These are phyloP conservation scores for Lentinus tigrinus DNA, from an alignment of 768 basidiomycete genomes.

Conservation along the genomic window DNA sequence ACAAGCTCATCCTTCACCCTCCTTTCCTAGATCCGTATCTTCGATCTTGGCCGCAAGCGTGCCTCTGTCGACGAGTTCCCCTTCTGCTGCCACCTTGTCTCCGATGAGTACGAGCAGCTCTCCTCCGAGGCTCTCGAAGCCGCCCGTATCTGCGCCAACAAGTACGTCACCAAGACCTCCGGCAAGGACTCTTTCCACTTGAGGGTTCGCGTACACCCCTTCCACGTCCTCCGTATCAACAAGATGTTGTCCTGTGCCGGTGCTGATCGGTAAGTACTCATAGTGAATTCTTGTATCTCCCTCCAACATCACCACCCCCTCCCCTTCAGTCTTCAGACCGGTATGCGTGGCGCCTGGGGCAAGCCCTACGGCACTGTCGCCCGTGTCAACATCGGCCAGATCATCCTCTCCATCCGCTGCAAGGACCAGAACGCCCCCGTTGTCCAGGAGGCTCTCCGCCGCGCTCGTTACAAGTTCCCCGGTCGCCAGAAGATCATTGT, in stretches of 20 bases:
- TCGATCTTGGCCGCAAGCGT: constrained; percentile 93
- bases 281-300: not conserved
- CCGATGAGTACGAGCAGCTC: constrained; percentile 97
- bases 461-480: constrained; percentile 99
- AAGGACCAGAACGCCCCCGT: constrained; percentile 86
- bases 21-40: constrained; percentile 88
- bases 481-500: constrained; percentile 96
- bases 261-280: constrained; percentile 78
- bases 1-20: not conserved
- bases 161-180: constrained; percentile 96
- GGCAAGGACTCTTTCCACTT: constrained; percentile 99
- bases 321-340: constrained; percentile 77
- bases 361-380: constrained; percentile 97
- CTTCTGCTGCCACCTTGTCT: constrained; percentile 94
- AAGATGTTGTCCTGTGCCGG: constrained; percentile 99
- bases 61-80: constrained; percentile 98
- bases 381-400: constrained; percentile 95
- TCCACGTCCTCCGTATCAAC: constrained; percentile 99
- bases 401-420: constrained; percentile 88
- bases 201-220: constrained; percentile 95
- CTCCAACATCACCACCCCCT: not conserved
- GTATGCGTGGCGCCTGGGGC: constrained; percentile 99
- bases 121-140: constrained; percentile 96
- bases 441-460: constrained; percentile 95
- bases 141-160: constrained; percentile 99